phyloP scores from a whole-genome alignment of 2,329 filamentous ascomycete species.

The Hypocrella siamensis region DNA sequence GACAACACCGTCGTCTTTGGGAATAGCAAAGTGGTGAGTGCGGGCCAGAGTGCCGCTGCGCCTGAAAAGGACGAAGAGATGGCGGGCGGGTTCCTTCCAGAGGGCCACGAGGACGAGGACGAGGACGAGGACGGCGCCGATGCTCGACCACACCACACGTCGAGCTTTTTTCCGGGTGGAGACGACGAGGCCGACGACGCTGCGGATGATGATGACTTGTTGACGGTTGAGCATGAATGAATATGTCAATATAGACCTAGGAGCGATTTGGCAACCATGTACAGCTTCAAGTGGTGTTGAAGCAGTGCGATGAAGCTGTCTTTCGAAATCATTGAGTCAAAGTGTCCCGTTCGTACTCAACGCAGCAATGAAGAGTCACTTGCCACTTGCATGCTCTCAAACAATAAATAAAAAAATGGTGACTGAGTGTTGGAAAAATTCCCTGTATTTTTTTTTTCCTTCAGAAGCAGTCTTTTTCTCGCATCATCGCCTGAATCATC shows the following conservation, averaged over 20 bases:
- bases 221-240: slow-evolving; percentile 17
- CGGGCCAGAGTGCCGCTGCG: slow-evolving; percentile 7
- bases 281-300: background rate
- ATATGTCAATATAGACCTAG: background rate
- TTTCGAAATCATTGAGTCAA: no score
- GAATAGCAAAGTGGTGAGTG: slow-evolving; percentile 20
- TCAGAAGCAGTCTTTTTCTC: background rate
- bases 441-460: background rate
- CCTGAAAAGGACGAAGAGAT: slow-evolving; percentile 29
- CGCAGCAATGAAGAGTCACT: no score
- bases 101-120: slow-evolving; percentile 35
- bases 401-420: no score
- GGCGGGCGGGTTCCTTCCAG: slow-evolving; percentile 46
- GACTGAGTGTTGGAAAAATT: background rate
- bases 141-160: slow-evolving; percentile 18
- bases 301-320: background rate
- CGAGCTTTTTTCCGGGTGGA: slow-evolving; percentile 31
- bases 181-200: slow-evolving; percentile 25
- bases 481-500: no score
- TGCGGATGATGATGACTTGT: slow-evolving; percentile 12
- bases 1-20: slow-evolving; percentile 38
- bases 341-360: no score
- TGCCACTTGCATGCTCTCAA: no score
- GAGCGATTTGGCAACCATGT: background rate
- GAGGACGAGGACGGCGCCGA: slow-evolving; percentile 24